Evolutionary conservation across 352 stramenopile species (phyloP).

Genomic region (Pythium inflatum): DNA sequence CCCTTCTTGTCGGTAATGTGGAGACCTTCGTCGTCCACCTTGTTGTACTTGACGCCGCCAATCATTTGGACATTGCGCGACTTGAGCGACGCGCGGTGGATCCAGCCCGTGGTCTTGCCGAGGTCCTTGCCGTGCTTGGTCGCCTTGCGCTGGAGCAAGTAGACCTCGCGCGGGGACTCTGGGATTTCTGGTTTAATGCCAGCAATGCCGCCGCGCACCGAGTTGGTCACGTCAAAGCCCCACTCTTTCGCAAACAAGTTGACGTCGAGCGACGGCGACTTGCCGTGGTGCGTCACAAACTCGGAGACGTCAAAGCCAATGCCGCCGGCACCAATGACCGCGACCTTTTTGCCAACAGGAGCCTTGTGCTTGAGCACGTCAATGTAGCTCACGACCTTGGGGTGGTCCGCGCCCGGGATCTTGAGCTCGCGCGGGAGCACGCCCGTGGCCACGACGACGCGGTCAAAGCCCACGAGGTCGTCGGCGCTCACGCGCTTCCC

Average conservation of each 20-base stretch:
- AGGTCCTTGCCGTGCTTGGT: conserved; percentile 92
- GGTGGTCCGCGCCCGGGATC: conserved; percentile 89
- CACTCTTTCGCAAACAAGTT: conserved; percentile 93
- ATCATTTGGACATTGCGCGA: conserved; percentile 94
- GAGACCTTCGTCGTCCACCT: conserved; percentile 94
- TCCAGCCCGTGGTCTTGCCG: conserved; percentile 97
- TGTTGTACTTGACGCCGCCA: conserved; percentile 92
- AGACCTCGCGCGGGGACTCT: conserved; percentile 79
- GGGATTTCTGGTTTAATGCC: conserved; percentile 50
- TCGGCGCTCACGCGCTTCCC: conserved; percentile 50
- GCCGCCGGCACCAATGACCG: conserved; percentile 95
- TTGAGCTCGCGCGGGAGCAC: conserved; percentile 89
- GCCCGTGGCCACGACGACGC: conserved; percentile 96
- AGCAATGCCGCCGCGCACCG: conserved; percentile 82
- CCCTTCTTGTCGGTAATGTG: conserved; percentile 92
- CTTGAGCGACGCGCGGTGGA: conserved; percentile 93
- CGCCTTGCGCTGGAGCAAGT: conserved; percentile 95
- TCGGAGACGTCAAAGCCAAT: conserved; percentile 99
- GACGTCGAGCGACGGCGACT: conserved; percentile 69
- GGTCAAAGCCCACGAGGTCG: conserved; percentile 82
- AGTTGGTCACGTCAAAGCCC: conserved; percentile 91
- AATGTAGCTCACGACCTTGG: conserved; percentile 94
- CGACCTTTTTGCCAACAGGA: conserved; percentile 91
- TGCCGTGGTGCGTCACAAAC: conserved; percentile 89
- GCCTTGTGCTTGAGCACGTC: conserved; percentile 93